Evolutionary conservation across 2,329 filamentous ascomycete genomes (phyloP), one percentile per base, ranked within the genome.

Genomic region (Sclerotinia subarctica): DNA sequence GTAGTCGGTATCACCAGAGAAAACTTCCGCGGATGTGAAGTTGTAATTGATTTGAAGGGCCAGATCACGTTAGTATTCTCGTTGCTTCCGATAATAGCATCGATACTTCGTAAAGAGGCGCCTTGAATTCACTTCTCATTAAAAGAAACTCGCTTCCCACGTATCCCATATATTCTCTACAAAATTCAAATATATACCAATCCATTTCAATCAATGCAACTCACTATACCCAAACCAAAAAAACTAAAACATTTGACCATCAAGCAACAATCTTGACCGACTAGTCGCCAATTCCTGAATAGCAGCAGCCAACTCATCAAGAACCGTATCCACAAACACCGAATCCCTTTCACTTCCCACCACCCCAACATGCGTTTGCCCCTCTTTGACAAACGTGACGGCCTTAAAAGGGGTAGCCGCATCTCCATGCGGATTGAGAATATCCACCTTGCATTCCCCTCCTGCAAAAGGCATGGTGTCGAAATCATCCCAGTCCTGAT

Each of bases 401-500:
- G 78, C 78, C 76, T 83, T 83, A 72, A 81, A 76, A 67, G 82
- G 82, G 71, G 77, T 76, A 2, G 73, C 72, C 72, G 73, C 68
- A 78, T 82, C 76, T 73, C 81, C 73, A 78, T 79, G 76, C 5
- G 78, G 78, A 60, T 78, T 78, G 21, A 75, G 17, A 38, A 78
- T 73, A 57, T 77, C 77, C 44, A 79, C 76, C 24, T 76, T 73
- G 29, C 75, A 76, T 5, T 60, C 65, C 0, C 64, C 68, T 0
- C 72, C 76, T 0, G 72, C 81, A 72, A 84, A 74, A 81, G 6
- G 77, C 77, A 84, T 77, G 6, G 73, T 75, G 56, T 84, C 81
- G 13, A 80, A 78, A 70, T 81, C 79, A 17, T 78, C 76, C 62
- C 62, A 64, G 19, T 66, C 74, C 56, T 80, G 77, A 68, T 80